These are phyloP conservation scores for Phalaenopsis hybrid DNA, from an alignment of 116 monocot genomes.

Conservation along the genomic window DNA sequence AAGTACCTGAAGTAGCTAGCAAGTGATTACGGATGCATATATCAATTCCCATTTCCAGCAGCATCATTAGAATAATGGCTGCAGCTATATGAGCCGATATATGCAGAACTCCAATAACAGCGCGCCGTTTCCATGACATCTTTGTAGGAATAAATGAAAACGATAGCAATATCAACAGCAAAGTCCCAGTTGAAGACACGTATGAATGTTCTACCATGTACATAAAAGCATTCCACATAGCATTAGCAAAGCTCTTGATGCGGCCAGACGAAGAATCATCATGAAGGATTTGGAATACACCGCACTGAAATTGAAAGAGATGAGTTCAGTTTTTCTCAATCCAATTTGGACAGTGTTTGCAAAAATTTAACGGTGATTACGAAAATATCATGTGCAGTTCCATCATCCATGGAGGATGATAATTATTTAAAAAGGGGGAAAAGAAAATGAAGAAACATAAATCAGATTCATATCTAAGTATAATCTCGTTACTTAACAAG, in stretches of 20 bases:
- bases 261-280: slow-evolving; percentile 71
- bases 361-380: too few relatives aligned
- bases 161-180: slow-evolving; percentile 50
- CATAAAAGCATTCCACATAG: slow-evolving; percentile 64
- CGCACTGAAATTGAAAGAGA: slow-evolving; percentile 43
- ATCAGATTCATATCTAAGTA: neutral
- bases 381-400: too few relatives aligned
- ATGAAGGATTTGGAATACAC: slow-evolving; percentile 55
- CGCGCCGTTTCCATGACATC: slow-evolving; percentile 60
- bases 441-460: too few relatives aligned
- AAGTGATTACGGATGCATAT: slow-evolving; percentile 78
- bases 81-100: slow-evolving; percentile 77
- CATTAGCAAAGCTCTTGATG: slow-evolving; percentile 45
- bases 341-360: too few relatives aligned
- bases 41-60: slow-evolving; percentile 86
- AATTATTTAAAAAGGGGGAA: too few relatives aligned
- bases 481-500: neutral
- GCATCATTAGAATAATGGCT: slow-evolving; percentile 77
- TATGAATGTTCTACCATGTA: slow-evolving; percentile 78
- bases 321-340: neutral
- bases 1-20: slow-evolving; percentile 79
- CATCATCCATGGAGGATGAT: too few relatives aligned
- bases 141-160: slow-evolving; percentile 84
- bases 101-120: slow-evolving; percentile 75
- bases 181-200: slow-evolving; percentile 63